Conservation (phyloP, 2,329 filamentous ascomycete species). For the Paecilomyces sp. region DNA sequence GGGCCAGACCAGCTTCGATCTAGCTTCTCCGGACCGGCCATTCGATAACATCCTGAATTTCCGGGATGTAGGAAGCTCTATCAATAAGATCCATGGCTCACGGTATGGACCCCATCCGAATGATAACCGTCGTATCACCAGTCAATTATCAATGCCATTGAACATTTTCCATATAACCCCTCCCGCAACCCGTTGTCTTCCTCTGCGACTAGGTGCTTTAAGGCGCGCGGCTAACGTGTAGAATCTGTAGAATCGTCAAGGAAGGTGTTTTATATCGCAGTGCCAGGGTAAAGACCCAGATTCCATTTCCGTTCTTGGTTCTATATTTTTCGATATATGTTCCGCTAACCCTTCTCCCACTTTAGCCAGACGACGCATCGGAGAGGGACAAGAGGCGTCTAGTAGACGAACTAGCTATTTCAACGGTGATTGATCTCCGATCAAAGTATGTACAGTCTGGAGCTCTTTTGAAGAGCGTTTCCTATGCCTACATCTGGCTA, state of each 20-base stretch:
- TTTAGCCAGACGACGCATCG: constrained; percentile 61
- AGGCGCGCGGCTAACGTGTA: not conserved
- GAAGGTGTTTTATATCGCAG: constrained; percentile 63
- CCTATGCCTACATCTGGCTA: not conserved
- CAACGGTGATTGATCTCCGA: constrained; percentile 70
- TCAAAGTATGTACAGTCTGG: constrained; percentile 52
- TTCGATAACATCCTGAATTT: constrained; percentile 65
- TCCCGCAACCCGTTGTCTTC: not conserved
- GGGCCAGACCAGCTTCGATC: constrained; percentile 23
- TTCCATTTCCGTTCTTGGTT: not conserved
- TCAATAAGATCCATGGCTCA: constrained; percentile 53
- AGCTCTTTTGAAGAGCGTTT: not conserved
- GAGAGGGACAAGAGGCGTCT: constrained; percentile 55
- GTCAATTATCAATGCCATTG: not conserved
- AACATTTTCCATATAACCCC: not conserved
- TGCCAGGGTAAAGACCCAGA: constrained; percentile 49
- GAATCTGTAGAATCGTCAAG: constrained; percentile 37
- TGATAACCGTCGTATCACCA: not conserved
- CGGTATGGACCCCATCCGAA: constrained; percentile 37
- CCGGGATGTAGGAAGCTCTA: constrained; percentile 63
- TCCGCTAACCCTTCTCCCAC: not conserved
- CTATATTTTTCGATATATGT: not conserved
- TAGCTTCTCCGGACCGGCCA: constrained; percentile 24
- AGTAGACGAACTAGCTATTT: constrained; percentile 54
- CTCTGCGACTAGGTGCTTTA: not conserved